Percentiles rank a stretch among this genome's conserved stretches.
These are phyloP conservation scores for Lepidopterella palustris DNA, from an alignment of 495 filamentous ascomycete genomes.

Conservation along the genomic window DNA sequence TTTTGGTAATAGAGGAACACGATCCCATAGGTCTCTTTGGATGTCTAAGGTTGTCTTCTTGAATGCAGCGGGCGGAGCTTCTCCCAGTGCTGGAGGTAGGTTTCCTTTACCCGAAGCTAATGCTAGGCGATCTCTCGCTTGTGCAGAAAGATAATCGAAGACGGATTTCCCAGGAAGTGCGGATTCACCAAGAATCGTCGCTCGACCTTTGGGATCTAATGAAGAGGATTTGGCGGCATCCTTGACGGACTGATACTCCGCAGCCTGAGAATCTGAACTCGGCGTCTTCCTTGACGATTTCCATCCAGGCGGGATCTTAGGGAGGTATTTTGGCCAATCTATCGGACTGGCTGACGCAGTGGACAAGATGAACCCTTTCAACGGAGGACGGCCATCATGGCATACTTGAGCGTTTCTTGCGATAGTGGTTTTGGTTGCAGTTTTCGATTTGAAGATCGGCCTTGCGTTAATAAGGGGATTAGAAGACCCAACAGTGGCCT, in stretches of 20 bases:
- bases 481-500: slow-evolving; percentile 38
- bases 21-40: slow-evolving; percentile 51
- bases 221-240: slow-evolving; percentile 68
- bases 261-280: slow-evolving; percentile 13
- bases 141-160: slow-evolving; percentile 85
- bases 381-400: slow-evolving; percentile 78
- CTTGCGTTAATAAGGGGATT: slow-evolving; percentile 64
- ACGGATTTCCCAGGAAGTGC: slow-evolving; percentile 87
- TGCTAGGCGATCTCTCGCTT: slow-evolving; percentile 69
- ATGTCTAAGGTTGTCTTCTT: slow-evolving; percentile 53
- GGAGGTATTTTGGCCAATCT: slow-evolving; percentile 61
- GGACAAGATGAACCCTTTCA: slow-evolving; percentile 80
- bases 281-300: slow-evolving; percentile 52
- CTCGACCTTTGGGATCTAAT: slow-evolving; percentile 72
- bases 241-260: slow-evolving; percentile 58
- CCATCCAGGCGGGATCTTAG: slow-evolving; percentile 72
- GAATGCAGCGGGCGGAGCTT: slow-evolving; percentile 61
- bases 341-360: slow-evolving; percentile 46
- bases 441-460: slow-evolving; percentile 76
- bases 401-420: slow-evolving; percentile 64
- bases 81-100: slow-evolving; percentile 69
- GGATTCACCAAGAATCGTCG: slow-evolving; percentile 73
- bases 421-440: slow-evolving; percentile 50
- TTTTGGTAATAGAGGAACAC: slow-evolving; percentile 70
- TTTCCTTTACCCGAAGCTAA: slow-evolving; percentile 67